Conservation (phyloP, 495 filamentous ascomycete species). For the Bathelium albidoporum region DNA sequence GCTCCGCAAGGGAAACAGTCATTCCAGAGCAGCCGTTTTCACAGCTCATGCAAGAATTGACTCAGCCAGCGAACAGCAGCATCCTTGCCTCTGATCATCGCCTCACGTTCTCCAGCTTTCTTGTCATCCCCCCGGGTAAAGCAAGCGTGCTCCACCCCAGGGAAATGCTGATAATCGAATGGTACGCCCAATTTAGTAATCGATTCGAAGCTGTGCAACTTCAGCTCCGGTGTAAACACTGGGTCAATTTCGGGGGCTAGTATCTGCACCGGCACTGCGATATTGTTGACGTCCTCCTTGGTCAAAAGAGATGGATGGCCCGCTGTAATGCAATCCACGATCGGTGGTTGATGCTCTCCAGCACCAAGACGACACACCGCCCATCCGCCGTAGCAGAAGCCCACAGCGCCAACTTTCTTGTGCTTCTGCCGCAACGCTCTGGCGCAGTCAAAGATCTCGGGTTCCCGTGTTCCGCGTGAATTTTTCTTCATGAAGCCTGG, state of each 20-base stretch:
- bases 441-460: slow-evolving; percentile 44
- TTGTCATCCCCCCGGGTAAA: slow-evolving; percentile 37
- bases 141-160: slow-evolving; percentile 43
- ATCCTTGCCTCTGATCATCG: slow-evolving; percentile 40
- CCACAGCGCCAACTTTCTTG: slow-evolving; percentile 40
- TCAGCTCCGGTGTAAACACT: slow-evolving; percentile 41
- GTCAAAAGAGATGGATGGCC: slow-evolving; percentile 45
- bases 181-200: slow-evolving; percentile 35
- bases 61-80: slow-evolving; percentile 10
- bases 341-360: slow-evolving; percentile 23
- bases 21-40: background rate
- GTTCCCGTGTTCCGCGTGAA: slow-evolving; percentile 38
- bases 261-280: slow-evolving; percentile 47
- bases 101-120: slow-evolving; percentile 34
- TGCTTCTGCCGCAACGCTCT: slow-evolving; percentile 32
- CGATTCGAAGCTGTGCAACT: slow-evolving; percentile 34
- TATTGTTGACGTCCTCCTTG: slow-evolving; percentile 40
- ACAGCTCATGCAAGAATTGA: background rate
- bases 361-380: slow-evolving; percentile 41
- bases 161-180: slow-evolving; percentile 51
- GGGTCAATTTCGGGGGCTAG: slow-evolving; percentile 47
- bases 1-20: background rate
- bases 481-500: slow-evolving; percentile 30
- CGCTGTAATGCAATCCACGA: slow-evolving; percentile 47
- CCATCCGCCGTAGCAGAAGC: slow-evolving; percentile 56